These are phyloP conservation scores for Aspergillus steynii DNA, from an alignment of 495 filamentous ascomycete species.

Conservation along the genomic window DNA sequence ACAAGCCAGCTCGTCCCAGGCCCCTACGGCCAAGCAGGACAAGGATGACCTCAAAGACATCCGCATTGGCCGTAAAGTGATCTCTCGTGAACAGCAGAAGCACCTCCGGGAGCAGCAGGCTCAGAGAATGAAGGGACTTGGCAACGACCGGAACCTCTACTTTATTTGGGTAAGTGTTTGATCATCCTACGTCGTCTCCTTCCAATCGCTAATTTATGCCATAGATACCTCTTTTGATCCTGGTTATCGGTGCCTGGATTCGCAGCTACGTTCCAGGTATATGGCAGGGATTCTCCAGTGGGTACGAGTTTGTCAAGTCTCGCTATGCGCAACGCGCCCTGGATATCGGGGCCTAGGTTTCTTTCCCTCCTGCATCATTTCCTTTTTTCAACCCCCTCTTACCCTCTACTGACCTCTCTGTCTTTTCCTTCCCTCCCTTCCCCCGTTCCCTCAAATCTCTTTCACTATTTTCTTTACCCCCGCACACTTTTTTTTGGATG, in stretches of 20 bases:
- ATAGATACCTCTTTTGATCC: conserved; percentile 52
- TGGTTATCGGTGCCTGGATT: conserved; percentile 65
- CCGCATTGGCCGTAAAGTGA: conserved; percentile 44
- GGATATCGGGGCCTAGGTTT: conserved; percentile 34
- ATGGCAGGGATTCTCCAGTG: conserved; percentile 46
- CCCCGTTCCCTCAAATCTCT: conserved; percentile 13
- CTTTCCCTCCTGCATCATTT: conserved; percentile 9
- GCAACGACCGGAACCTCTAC: conserved; percentile 76
- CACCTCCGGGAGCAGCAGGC: conserved; percentile 70
- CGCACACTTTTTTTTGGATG: neutral
- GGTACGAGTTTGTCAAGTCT: conserved; percentile 46
- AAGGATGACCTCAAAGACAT: conserved; percentile 45
- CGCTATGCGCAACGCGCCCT: conserved; percentile 45
- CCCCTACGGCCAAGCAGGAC: conserved; percentile 39
- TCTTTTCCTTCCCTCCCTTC: neutral
- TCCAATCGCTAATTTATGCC: conserved; percentile 21
- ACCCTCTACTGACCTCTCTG: conserved; percentile 9
- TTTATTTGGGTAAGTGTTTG: conserved; percentile 74
- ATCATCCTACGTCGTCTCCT: conserved; percentile 17
- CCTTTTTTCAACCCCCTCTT: conserved; percentile 18
- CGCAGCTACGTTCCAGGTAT: conserved; percentile 59
- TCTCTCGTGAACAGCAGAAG: conserved; percentile 73
- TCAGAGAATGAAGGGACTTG: conserved; percentile 70
- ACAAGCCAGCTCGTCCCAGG: conserved; percentile 49
- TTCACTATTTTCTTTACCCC: conserved; percentile 1